Base-by-base conservation (phyloP, 192 early-diverging fungal genomes). In the Chytriomyces sp. region DNA sequence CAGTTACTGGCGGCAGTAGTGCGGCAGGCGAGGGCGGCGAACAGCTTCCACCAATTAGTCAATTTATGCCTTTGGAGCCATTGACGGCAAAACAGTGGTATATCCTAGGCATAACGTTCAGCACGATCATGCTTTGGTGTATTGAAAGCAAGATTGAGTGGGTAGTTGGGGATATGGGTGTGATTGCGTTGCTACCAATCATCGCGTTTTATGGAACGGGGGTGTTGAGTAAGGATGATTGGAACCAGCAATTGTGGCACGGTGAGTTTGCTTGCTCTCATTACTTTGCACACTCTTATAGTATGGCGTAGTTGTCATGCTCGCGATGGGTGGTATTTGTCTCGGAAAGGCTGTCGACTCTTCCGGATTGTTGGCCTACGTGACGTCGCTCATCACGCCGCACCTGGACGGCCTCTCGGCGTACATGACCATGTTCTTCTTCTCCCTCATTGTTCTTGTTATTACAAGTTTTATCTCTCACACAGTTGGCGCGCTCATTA, bases 251-350 rank as follows among this genome's bases (percentile, higher is more conserved):
- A 80, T 80, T 95, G 70, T 98, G 96, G 96, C 92, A 90, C 5
- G 94, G 94, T 25, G 89, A 62, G 75, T 59, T 31, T n/a, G 19
- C 69, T n/a, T n/a, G n/a, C n/a, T n/a, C n/a, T n/a, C n/a, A n/a
- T 2, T 52, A n/a, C 36, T 52, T 32, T 32, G 17, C 26, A 2
- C 12, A 14, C 36, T 26, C n/a, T n/a, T n/a, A n/a, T n/a, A n/a
- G n/a, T n/a, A n/a, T n/a, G n/a, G n/a, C n/a, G 32, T 49, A 78
- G 84, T 86, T 5, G 82, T 86, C 8, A 80, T 84, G 72, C 76
- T 93, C 19, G 96, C 96, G 5, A 96, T 98, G 96, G 96, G 96
- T 38, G 96, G 96, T 52, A 93, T 94, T 62, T 93, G 93, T 12
- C 86, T 98, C 39, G 96, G 96, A 49, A 93, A 92, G 53, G 93